Evolutionary conservation across 1,139 yeast genomes (phyloP).

Genomic region (Saccharomyces hybrid): DNA sequence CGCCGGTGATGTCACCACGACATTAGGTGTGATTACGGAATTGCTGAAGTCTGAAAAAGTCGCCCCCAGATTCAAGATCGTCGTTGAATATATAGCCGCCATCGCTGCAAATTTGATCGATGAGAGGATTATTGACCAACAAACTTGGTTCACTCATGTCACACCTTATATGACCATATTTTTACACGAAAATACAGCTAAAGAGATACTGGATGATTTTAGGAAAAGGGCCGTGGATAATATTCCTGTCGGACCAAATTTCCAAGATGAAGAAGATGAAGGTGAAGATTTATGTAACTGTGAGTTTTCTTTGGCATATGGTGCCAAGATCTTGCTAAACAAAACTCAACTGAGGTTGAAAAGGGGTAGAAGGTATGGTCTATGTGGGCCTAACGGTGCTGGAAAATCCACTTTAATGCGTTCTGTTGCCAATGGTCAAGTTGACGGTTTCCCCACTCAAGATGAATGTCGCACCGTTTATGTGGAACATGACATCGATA

Average conservation of each 20-base stretch:
- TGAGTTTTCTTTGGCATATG: slow-evolving; percentile 98
- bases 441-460: slow-evolving; percentile 96
- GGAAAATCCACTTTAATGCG: slow-evolving; percentile 98
- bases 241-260: slow-evolving; percentile 90
- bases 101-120: slow-evolving; percentile 98
- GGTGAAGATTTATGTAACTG: slow-evolving; percentile 99
- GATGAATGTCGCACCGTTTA: slow-evolving; percentile 93
- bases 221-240: slow-evolving; percentile 93
- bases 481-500: slow-evolving; percentile 96
- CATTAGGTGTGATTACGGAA: slow-evolving; percentile 69
- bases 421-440: slow-evolving; percentile 97
- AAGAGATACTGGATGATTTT: slow-evolving; percentile 83
- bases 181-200: slow-evolving; percentile 86
- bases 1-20: slow-evolving; percentile 90
- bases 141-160: slow-evolving; percentile 77
- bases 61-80: slow-evolving; percentile 65
- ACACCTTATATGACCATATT: slow-evolving; percentile 91
- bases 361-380: slow-evolving; percentile 97
- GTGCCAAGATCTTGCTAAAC: slow-evolving; percentile 98
- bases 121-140: slow-evolving; percentile 90
- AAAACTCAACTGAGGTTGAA: slow-evolving; percentile 96
- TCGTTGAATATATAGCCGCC: slow-evolving; percentile 76
- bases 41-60: slow-evolving; percentile 54
- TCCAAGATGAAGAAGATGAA: slow-evolving; percentile 98
- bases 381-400: slow-evolving; percentile 98